phyloP scores from a whole-genome alignment of 176 grass and related monocot genomes.

The Chrysopogon serrulatus region DNA sequence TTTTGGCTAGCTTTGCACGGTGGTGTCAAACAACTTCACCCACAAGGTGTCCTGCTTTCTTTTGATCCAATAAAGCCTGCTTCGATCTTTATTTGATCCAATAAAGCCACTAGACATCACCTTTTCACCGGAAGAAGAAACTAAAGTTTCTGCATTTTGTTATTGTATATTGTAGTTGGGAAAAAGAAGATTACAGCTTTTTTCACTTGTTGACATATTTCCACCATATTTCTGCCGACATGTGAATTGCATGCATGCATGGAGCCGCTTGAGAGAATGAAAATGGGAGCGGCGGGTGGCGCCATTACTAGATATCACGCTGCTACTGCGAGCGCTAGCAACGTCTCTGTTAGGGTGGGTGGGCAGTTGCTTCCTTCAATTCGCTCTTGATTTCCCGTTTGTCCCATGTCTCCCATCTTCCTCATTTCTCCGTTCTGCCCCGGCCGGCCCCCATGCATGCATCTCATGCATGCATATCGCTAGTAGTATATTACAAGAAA shows the following conservation, averaged over 20 bases:
- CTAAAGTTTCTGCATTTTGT: neutral
- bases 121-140: neutral
- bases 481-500: neutral
- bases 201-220: too few relatives aligned
- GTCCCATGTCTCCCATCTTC: too few relatives aligned
- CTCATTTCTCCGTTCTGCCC: too few relatives aligned
- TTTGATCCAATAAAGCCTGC: too few relatives aligned
- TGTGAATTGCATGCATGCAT: too few relatives aligned
- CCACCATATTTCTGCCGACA: too few relatives aligned
- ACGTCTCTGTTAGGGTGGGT: constrained; percentile 10
- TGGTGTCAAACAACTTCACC: neutral
- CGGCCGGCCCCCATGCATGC: too few relatives aligned
- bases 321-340: neutral
- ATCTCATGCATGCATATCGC: too few relatives aligned
- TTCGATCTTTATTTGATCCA: neutral
- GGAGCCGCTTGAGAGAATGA: too few relatives aligned
- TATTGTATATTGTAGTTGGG: neutral
- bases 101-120: neutral
- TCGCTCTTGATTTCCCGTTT: neutral
- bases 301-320: too few relatives aligned
- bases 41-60: too few relatives aligned
- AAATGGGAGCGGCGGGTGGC: too few relatives aligned
- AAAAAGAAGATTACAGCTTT: neutral
- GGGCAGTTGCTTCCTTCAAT: neutral
- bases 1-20: neutral